Conservation (phyloP, 805 yeast species). For the Nakazawaea ernobii region DNA sequence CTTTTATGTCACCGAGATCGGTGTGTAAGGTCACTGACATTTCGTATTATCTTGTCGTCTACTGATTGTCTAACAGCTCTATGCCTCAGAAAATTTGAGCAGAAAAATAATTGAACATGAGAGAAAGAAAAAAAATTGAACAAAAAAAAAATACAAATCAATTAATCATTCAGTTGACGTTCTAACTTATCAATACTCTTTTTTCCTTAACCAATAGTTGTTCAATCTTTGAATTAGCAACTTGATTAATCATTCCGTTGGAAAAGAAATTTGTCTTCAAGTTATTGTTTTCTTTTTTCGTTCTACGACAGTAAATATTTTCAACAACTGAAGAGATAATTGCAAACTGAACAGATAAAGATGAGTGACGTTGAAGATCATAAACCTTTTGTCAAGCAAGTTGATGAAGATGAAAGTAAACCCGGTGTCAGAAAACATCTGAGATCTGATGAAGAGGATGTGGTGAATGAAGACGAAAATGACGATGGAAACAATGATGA, state of each 20-base stretch:
- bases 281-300: background rate
- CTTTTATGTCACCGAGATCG: slow-evolving; percentile 30
- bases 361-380: slow-evolving; percentile 11
- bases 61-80: slow-evolving; percentile 16
- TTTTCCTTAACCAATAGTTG: no score
- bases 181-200: no score
- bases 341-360: background rate
- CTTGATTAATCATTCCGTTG: background rate
- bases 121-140: slow-evolving; percentile 12
- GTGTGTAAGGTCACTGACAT: slow-evolving; percentile 28
- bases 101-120: slow-evolving; percentile 10
- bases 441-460: slow-evolving; percentile 16
- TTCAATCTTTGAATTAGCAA: no score
- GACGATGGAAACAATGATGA: slow-evolving; percentile 39
- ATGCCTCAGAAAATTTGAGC: no score
- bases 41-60: slow-evolving; percentile 16
- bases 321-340: background rate
- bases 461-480: slow-evolving; percentile 25
- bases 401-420: background rate
- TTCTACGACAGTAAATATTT: no score
- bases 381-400: slow-evolving; percentile 6
- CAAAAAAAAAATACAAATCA: background rate
- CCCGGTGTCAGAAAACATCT: background rate
- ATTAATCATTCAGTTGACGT: no score
- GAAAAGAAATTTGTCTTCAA: background rate